Base-by-base conservation (phyloP, 371 early-diverging fungal genomes). In the Batrachochytrium dendrobatidis region DNA sequence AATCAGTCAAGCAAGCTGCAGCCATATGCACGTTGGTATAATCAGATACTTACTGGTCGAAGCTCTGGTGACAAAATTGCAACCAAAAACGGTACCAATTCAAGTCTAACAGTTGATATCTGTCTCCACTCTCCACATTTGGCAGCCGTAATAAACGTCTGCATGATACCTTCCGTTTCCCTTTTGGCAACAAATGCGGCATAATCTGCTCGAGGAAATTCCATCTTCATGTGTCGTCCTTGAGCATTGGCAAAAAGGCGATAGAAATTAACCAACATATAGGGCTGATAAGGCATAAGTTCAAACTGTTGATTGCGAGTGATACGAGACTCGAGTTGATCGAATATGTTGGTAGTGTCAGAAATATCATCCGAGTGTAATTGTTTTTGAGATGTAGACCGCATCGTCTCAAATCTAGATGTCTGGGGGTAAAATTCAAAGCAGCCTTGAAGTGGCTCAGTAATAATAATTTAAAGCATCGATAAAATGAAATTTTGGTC, bases 321-420 rank as follows among this genome's bases (percentile, higher is more conserved):
- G 70, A 60, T 79, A 76, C 30, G 68, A 56, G 22, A 70, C 51
- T 89, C 81, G 34, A 93, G 48, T 33, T 63, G 65, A 61, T 97
- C 98, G 66, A 86, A 89, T 61, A 91, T 91, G 45, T 75, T 68
- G 5, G 94, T 66, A 91, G 92, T 93, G 29, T 92, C 89, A 18
- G 75, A 70, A 56, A 78, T 75, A 35, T 79, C 65, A 34, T 82
- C 75, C 53, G 85, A 1, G 61, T 58, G 24, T 45, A 59, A 30
- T 46, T 63, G 24, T 20, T 30, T 10, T 20, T 46, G 35, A 18
- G 34, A 10, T 28, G 20, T 26, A 6, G 51, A 51, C 22, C 46
- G 43, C 1, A 86, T 84, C 10, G 83, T 69, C 70, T 95, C 94
- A 54, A 90, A 83, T 56, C 85, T 85, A 24, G 82, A 73, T 79